A percentile compares a stretch with the other conserved stretches of the same genome.
These are phyloP conservation scores for Rugonectria rugulosa DNA, from an alignment of 2,329 filamentous ascomycete species.

Conservation along the genomic window DNA sequence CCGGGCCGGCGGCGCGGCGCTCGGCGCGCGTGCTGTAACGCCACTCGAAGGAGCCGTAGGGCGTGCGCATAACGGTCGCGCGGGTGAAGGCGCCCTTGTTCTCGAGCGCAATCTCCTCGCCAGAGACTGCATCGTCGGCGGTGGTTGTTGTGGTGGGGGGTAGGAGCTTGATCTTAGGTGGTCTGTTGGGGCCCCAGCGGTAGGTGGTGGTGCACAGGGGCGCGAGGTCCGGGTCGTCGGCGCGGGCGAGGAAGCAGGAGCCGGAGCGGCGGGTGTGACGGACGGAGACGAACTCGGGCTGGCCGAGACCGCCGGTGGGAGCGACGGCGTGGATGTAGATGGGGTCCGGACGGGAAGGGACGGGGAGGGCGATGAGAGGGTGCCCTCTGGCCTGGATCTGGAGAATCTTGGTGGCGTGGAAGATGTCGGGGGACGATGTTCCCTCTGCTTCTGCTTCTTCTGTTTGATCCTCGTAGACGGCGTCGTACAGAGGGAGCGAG, in stretches of 20 bases:
- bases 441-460: conserved; percentile 21
- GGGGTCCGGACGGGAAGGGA: conserved; percentile 46
- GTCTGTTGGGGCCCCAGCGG: conserved; percentile 61
- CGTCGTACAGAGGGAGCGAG: conserved; percentile 40
- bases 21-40: conserved; percentile 58
- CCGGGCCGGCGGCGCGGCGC: conserved; percentile 49
- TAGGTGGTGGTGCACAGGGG: conserved; percentile 62
- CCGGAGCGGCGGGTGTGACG: conserved; percentile 56
- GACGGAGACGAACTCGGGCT: conserved; percentile 59
- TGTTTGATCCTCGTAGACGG: conserved; percentile 6
- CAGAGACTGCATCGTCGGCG: background rate
- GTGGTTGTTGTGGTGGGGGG: conserved; percentile 5
- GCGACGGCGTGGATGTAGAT: conserved; percentile 54
- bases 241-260: conserved; percentile 56
- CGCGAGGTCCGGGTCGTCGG: conserved; percentile 42
- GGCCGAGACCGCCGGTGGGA: conserved; percentile 48
- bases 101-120: conserved; percentile 38
- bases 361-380: conserved; percentile 51
- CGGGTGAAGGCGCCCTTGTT: conserved; percentile 55
- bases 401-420: conserved; percentile 53
- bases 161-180: conserved; percentile 53
- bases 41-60: conserved; percentile 63
- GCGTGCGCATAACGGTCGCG: conserved; percentile 54
- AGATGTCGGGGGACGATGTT: conserved; percentile 36
- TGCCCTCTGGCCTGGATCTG: conserved; percentile 59